phyloP scores from a whole-genome alignment of 257 asterid genomes.

The Solanum medicagineum region DNA sequence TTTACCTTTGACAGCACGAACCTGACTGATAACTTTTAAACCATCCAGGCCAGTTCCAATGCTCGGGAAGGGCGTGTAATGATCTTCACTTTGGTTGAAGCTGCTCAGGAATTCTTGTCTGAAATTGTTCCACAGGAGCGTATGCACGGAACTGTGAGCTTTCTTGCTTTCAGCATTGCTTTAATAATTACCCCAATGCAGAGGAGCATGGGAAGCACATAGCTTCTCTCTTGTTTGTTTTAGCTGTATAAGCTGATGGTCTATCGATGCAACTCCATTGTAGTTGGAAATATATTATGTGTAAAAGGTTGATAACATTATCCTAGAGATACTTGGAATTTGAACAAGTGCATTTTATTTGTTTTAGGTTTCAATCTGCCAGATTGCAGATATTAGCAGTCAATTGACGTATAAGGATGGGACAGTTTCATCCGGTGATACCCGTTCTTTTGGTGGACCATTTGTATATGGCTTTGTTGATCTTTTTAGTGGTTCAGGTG shows the following conservation, averaged over 20 bases:
- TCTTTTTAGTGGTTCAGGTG: slow-evolving; percentile 94
- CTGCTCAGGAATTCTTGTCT: slow-evolving; percentile 96
- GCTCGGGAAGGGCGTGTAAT: slow-evolving; percentile 99
- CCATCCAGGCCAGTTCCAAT: slow-evolving; percentile 72
- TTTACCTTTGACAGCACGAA: neutral
- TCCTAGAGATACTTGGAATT: neutral
- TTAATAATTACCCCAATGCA: neutral
- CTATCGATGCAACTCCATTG: neutral
- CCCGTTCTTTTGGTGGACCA: slow-evolving; percentile 40
- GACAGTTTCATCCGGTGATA: slow-evolving; percentile 22
- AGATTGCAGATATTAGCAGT: slow-evolving; percentile 18
- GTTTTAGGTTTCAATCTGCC: slow-evolving; percentile 27
- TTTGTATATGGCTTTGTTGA: slow-evolving; percentile 66
- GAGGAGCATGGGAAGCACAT: neutral
- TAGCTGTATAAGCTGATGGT: neutral
- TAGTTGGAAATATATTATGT: neutral
- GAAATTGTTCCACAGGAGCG: slow-evolving; percentile 63
- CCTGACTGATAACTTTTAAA: neutral
- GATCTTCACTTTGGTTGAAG: slow-evolving; percentile 95
- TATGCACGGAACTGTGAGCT: slow-evolving; percentile 46
- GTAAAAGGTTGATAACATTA: neutral
- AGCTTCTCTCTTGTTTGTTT: neutral
- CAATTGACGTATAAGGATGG: slow-evolving; percentile 31
- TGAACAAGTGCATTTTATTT: neutral
- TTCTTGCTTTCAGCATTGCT: neutral